These are phyloP conservation scores for Silene uniflora DNA, from an alignment of 148 eudicot genomes.

Conservation along the genomic window DNA sequence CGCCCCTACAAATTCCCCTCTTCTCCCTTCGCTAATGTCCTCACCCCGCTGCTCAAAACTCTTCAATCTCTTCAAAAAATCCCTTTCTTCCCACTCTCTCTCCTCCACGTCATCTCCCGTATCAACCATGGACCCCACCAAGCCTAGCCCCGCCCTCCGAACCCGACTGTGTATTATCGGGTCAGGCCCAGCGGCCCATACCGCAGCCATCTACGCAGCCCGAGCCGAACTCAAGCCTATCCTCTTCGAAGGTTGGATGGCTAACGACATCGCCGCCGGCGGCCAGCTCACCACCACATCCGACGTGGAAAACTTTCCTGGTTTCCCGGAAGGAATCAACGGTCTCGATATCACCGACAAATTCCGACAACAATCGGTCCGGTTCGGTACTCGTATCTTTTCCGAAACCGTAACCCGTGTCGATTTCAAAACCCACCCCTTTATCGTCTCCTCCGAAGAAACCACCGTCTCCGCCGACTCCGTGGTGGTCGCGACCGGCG, in stretches of 20 bases:
- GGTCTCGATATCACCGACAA: slow-evolving; percentile 58
- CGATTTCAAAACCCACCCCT: slow-evolving; percentile 49
- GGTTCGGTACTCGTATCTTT: slow-evolving; percentile 53
- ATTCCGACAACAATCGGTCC: slow-evolving; percentile 42
- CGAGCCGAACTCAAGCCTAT: slow-evolving; percentile 79
- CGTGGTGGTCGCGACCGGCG: slow-evolving; percentile 74
- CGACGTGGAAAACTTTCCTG: slow-evolving; percentile 89
- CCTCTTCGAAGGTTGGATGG: slow-evolving; percentile 90
- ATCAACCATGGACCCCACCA: slow-evolving; percentile 27
- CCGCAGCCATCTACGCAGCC: slow-evolving; percentile 87
- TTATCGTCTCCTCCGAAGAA: slow-evolving; percentile 40
- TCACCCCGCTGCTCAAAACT: slow-evolving; percentile 28
- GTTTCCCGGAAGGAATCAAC: slow-evolving; percentile 63
- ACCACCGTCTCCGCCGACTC: slow-evolving; percentile 61
- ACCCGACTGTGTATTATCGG: slow-evolving; percentile 81
- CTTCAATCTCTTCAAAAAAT: slow-evolving; percentile 27
- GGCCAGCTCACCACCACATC: slow-evolving; percentile 92
- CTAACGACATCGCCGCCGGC: slow-evolving; percentile 86
- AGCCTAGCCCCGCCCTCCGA: slow-evolving; percentile 32
- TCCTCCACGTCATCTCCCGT: slow-evolving; percentile 17
- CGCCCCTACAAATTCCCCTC: background rate
- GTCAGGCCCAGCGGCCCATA: slow-evolving; percentile 88
- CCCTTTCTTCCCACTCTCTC: slow-evolving; percentile 30
- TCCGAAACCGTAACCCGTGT: slow-evolving; percentile 68
- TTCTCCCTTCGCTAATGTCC: background rate